Evolutionary conservation across 1,284 basidiomycete genomes (phyloP), one percentile per base, ranked within the genome.

Genomic region (Pseudozyma hubeiensis): DNA sequence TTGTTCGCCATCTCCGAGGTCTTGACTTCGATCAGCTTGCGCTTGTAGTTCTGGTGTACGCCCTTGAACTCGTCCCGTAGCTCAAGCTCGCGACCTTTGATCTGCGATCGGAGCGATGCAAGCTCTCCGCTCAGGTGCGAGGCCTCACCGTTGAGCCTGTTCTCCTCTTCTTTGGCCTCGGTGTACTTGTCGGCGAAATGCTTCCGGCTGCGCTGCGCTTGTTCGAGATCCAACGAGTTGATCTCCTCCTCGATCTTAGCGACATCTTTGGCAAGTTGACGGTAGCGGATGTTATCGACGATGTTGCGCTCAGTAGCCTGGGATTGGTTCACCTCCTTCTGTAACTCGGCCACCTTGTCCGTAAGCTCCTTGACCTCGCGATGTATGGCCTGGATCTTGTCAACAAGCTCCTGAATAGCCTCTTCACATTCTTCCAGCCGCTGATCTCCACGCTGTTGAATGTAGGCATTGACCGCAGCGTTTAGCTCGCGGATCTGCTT

Each of bases 1-100:
- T 65, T 64, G 63, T 84, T 79, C 43, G 80, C 81, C 64, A 81
- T 66, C 40, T 79, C 75, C 6, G 74, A 76, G 7, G 80, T 79
- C 88, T 98, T 98, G 80, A 97, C 94, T 86, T 92, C 93, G 80
- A 99, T 90, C 52, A 98, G 87, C 83, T 98, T 95, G 68, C 92
- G 90, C 16, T 91, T 92, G 85, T 96, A 97, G 66, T 89, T 89
- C 85, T 91, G 91, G 79, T 92, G 89, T 74, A 95, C 90, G 63
- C 93, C 90, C 83, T 93, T 92, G 87, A 92, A 99, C 71, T 97
- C 94, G 71, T 88, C 89, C 63, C 85, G 84, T 33, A 95, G 86
- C 81, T 97, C 94, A 31, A 81, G 86, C 80, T 92, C 90, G 76
- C 90, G 87, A 14, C 88, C 88, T 49, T 70, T 71, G 64, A 80